Percentiles rank a stretch among this genome's conserved stretches.
phyloP scores from a whole-genome alignment of 2,329 filamentous ascomycete species.

The Botrytis galanthina region DNA sequence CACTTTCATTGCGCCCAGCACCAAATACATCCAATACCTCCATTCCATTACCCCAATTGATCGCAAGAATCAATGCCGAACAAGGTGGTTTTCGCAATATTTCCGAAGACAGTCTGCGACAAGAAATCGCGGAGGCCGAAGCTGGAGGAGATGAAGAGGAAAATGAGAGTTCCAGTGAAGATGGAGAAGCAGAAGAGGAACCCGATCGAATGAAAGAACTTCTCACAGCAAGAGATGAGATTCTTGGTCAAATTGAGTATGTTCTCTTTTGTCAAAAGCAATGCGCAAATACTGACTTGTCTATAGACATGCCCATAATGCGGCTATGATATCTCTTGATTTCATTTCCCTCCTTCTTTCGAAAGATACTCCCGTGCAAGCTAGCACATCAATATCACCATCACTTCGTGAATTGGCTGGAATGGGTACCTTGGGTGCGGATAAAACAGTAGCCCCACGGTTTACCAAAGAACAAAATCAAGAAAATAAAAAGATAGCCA shows the following conservation, averaged over 20 bases:
- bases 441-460: conserved; percentile 61
- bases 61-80: conserved; percentile 74
- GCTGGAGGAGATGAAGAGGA: conserved; percentile 17
- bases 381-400: conserved; percentile 67
- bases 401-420: conserved; percentile 69
- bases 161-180: conserved; percentile 48
- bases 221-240: conserved; percentile 52
- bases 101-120: conserved; percentile 68
- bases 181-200: conserved; percentile 48
- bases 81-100: conserved; percentile 80
- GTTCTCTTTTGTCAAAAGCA: conserved; percentile 25
- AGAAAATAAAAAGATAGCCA: conserved; percentile 56
- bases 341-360: conserved; percentile 80
- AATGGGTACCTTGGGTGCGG: conserved; percentile 69
- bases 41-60: conserved; percentile 68
- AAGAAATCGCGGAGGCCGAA: conserved; percentile 58
- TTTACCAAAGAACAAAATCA: conserved; percentile 53
- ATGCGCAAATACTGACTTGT: conserved; percentile 24
- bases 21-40: conserved; percentile 54
- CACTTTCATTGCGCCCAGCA: conserved; percentile 63
- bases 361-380: conserved; percentile 73
- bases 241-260: conserved; percentile 58
- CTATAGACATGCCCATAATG: conserved; percentile 50
- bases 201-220: conserved; percentile 40
- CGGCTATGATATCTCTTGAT: conserved; percentile 70